Base-by-base conservation (phyloP, 2,329 filamentous ascomycete genomes). In the Onygena corvina region DNA sequence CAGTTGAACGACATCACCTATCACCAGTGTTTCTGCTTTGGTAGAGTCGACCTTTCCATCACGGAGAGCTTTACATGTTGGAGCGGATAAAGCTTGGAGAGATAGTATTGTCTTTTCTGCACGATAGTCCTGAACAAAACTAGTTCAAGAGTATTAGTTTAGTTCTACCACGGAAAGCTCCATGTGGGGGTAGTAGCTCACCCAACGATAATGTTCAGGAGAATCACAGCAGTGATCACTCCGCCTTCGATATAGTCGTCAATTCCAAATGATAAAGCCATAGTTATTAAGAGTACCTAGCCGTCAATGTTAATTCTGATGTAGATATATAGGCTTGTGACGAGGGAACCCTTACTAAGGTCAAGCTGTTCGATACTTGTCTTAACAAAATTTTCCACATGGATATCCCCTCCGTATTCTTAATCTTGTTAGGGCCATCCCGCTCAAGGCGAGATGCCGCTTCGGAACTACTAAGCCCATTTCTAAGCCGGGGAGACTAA, bases 311-410 rank as follows among this genome's bases (percentile, higher is more conserved):
- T 30, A 46, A 21, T 4, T 18, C 8, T 20, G 42, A 46, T 16
- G 14, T 27, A 3, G 40, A 16, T 3, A 29, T 8, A 18, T 11
- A 14, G n/a, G n/a, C n/a, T n/a, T n/a, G n/a, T n/a, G 42, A 31
- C 12, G 12, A 12, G 29, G 30, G 12, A 46, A 35, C 61, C 67
- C n/a, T 58, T 66, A 74, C 80, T 62, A 83, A 73, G 55, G 83
- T 86, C 67, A 86, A 71, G 69, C 81, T 84, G 70, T 86, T 86
- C 56, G 82, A 84, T 58, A 86, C 76, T 71, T 86, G 83, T 62
- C 81, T 83, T 68, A 86, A 67, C 69, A 86, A 75, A 70, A 86
- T 84, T 69, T 83, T 77, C 78, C 81, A 84, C 67, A 82, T 61
- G 66, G 82, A 85, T 69, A 83, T 68, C 66, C 80, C 79, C 68